These are phyloP conservation scores for Globisporangium recalcitrans DNA, from an alignment of 352 stramenopile species.

Conservation along the genomic window DNA sequence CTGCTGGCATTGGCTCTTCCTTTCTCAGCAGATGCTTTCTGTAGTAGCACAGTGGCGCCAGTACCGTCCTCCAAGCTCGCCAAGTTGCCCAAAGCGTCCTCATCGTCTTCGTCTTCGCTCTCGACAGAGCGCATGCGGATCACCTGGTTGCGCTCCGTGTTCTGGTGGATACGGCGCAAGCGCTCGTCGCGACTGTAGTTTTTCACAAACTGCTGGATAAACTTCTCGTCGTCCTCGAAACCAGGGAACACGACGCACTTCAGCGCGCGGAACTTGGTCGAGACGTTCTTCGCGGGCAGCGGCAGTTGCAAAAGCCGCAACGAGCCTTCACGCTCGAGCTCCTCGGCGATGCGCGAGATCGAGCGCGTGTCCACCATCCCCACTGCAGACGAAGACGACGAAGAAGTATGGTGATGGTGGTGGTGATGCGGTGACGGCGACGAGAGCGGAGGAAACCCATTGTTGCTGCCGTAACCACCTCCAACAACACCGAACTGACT, in stretches of 20 bases:
- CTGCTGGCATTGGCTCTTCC: background rate
- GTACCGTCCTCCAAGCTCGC: background rate
- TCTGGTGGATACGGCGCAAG: slow-evolving; percentile 61
- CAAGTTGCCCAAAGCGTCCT: background rate
- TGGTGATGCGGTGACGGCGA: background rate
- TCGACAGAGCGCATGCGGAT: slow-evolving; percentile 41
- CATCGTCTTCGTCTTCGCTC: slow-evolving; percentile 32
- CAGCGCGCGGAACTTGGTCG: slow-evolving; percentile 69
- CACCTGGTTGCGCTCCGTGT: slow-evolving; percentile 46
- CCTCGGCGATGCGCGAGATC: slow-evolving; percentile 59
- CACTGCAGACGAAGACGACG: slow-evolving; percentile 21
- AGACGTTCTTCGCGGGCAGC: slow-evolving; percentile 68
- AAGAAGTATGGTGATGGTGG: background rate
- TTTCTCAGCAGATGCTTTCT: background rate
- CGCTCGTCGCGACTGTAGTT: slow-evolving; percentile 77
- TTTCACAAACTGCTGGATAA: slow-evolving; percentile 68
- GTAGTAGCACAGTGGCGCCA: background rate
- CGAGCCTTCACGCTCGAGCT: slow-evolving; percentile 48
- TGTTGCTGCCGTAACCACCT: background rate
- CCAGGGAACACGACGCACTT: slow-evolving; percentile 61
- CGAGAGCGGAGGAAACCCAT: background rate
- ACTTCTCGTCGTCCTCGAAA: slow-evolving; percentile 62
- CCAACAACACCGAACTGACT: background rate
- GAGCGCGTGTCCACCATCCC: slow-evolving; percentile 68
- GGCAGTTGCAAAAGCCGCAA: slow-evolving; percentile 58